phyloP scores from a whole-genome alignment of 2,329 filamentous ascomycete species.

The Knoxdaviesia proteae region DNA sequence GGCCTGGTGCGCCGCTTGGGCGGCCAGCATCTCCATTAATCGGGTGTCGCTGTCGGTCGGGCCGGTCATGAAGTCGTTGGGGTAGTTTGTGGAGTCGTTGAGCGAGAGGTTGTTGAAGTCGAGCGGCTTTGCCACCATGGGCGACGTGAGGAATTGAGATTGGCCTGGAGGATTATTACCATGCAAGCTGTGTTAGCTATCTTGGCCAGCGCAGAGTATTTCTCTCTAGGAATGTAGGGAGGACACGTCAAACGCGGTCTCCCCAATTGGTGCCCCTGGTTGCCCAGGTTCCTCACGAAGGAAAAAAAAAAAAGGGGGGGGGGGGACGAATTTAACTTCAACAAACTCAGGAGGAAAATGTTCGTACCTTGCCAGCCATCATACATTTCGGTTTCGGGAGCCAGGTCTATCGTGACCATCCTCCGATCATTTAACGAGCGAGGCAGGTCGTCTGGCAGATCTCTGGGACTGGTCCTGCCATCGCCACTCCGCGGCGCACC shows the following conservation, averaged over 20 bases:
- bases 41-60: conserved; percentile 61
- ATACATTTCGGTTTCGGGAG: conserved; percentile 85
- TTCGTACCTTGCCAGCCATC: conserved; percentile 84
- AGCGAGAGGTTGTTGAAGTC: conserved; percentile 66
- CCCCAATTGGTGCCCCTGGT: no score
- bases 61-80: conserved; percentile 31
- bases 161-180: conserved; percentile 38
- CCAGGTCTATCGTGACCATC: conserved; percentile 41
- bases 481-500: conserved; percentile 24
- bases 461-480: conserved; percentile 21
- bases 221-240: no score
- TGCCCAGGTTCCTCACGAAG: no score
- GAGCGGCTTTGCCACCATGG: conserved; percentile 64
- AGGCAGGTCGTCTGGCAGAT: conserved; percentile 67
- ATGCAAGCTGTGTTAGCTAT: conserved; percentile 1
- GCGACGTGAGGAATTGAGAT: conserved; percentile 82
- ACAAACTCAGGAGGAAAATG: neutral
- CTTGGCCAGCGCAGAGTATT: neutral
- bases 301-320: neutral
- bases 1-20: conserved; percentile 71
- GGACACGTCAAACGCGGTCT: no score
- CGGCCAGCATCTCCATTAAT: conserved; percentile 87
- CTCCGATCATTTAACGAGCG: conserved; percentile 79
- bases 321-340: neutral
- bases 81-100: conserved; percentile 56